These are phyloP conservation scores for Trichoderma koningiopsis DNA, from an alignment of 2,329 filamentous ascomycete species.

Conservation along the genomic window DNA sequence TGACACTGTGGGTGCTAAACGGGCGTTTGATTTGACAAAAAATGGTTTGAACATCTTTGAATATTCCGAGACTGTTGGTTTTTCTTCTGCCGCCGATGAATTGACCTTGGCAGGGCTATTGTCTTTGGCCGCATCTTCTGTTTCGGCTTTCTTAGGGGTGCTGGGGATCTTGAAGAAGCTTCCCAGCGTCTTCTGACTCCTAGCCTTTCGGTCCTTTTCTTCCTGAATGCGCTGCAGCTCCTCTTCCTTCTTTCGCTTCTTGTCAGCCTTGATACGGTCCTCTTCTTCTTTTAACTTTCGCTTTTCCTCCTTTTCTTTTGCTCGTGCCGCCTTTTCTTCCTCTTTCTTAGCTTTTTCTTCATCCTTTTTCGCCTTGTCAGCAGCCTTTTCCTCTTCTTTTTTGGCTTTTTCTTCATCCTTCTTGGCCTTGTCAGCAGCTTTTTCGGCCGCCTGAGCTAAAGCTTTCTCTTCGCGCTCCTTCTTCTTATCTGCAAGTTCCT, in stretches of 20 bases:
- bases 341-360: conserved; percentile 46
- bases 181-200: conserved; percentile 50
- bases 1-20: conserved; percentile 64
- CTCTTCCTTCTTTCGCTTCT: conserved; percentile 55
- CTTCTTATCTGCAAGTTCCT: conserved; percentile 38
- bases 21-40: conserved; percentile 72
- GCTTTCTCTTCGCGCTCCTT: conserved; percentile 41
- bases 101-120: conserved; percentile 36
- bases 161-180: conserved; percentile 49
- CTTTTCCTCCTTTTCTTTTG: conserved; percentile 45
- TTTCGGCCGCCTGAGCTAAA: conserved; percentile 41
- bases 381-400: conserved; percentile 43
- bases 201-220: conserved; percentile 54
- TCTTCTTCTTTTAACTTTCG: conserved; percentile 48
- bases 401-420: conserved; percentile 45
- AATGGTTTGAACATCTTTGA: conserved; percentile 78
- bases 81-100: conserved; percentile 26
- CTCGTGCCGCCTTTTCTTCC: conserved; percentile 43
- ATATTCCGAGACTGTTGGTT: conserved; percentile 54
- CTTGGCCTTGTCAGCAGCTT: conserved; percentile 43
- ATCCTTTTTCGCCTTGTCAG: conserved; percentile 44
- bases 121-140: conserved; percentile 36
- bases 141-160: conserved; percentile 47
- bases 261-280: conserved; percentile 44
- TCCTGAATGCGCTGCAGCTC: conserved; percentile 44